Percentiles rank a stretch among this genome's conserved stretches.
Evolutionary conservation across 2,329 filamentous ascomycete genomes (phyloP).

Genomic region (Colletotrichum cereale): DNA sequence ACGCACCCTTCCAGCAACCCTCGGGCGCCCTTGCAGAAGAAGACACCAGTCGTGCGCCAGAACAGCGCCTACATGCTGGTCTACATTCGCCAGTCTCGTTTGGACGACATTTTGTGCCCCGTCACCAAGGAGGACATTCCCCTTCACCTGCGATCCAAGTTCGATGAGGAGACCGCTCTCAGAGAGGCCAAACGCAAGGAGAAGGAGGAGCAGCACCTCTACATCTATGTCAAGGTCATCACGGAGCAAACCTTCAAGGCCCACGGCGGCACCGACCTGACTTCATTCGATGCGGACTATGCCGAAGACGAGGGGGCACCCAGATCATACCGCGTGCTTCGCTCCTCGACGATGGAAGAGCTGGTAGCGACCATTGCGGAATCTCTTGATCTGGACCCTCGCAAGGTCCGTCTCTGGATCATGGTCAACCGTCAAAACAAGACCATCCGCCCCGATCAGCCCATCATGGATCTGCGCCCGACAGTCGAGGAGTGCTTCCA

Average conservation of each 20-base stretch:
- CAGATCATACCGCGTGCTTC: slow-evolving; percentile 78
- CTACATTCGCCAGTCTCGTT: slow-evolving; percentile 87
- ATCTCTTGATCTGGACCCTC: slow-evolving; percentile 76
- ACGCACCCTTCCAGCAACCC: slow-evolving; percentile 58
- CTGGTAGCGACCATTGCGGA: slow-evolving; percentile 78
- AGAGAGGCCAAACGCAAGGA: slow-evolving; percentile 86
- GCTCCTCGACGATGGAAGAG: slow-evolving; percentile 81
- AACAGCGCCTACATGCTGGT: slow-evolving; percentile 99
- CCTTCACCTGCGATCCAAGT: slow-evolving; percentile 74
- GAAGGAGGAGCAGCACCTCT: slow-evolving; percentile 93
- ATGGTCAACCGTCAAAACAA: slow-evolving; percentile 99
- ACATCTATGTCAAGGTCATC: slow-evolving; percentile 86
- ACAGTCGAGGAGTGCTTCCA: slow-evolving; percentile 78
- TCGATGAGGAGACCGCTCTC: slow-evolving; percentile 85
- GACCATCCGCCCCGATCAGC: slow-evolving; percentile 90
- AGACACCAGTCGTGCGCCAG: slow-evolving; percentile 71
- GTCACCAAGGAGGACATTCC: slow-evolving; percentile 86
- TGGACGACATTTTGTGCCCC: slow-evolving; percentile 85
- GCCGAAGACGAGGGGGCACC: slow-evolving; percentile 77
- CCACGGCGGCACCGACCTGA: slow-evolving; percentile 88
- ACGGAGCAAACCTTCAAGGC: slow-evolving; percentile 84
- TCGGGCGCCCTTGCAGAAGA: slow-evolving; percentile 65
- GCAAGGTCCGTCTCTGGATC: slow-evolving; percentile 86
- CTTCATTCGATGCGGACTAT: slow-evolving; percentile 71
- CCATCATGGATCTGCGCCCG: slow-evolving; percentile 81